These are phyloP conservation scores for Penicillium subrubescens DNA, from an alignment of 495 filamentous ascomycete genomes.

Conservation along the genomic window DNA sequence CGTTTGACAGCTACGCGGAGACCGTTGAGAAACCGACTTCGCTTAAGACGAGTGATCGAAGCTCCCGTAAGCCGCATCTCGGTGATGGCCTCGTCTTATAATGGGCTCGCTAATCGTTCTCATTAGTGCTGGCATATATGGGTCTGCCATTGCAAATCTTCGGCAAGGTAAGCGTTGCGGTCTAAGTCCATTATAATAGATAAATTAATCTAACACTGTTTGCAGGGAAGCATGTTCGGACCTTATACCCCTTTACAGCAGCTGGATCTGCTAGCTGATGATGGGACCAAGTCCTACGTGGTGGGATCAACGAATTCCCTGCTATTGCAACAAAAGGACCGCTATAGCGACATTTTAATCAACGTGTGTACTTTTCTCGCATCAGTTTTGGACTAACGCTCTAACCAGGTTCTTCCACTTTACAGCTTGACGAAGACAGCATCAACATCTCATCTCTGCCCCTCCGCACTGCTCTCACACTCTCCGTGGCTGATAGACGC, in stretches of 20 bases:
- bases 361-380: conserved; percentile 57
- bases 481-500: conserved; percentile 84
- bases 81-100: not conserved
- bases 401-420: not conserved
- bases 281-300: conserved; percentile 94
- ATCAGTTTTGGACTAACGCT: not conserved
- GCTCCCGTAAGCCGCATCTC: conserved; percentile 58
- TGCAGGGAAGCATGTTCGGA: conserved; percentile 86
- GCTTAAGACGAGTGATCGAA: conserved; percentile 86
- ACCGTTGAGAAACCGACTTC: conserved; percentile 77
- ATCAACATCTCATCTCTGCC: conserved; percentile 82
- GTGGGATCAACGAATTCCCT: conserved; percentile 97
- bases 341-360: conserved; percentile 96
- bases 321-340: conserved; percentile 88
- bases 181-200: not conserved
- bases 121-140: conserved; percentile 82
- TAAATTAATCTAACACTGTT: conserved; percentile 22
- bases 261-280: conserved; percentile 89
- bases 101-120: conserved; percentile 27
- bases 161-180: conserved; percentile 67
- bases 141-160: conserved; percentile 93
- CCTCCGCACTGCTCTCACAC: conserved; percentile 71
- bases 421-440: conserved; percentile 79
- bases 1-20: conserved; percentile 80
- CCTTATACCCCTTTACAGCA: conserved; percentile 97